Evolutionary conservation across 257 asterid genomes (phyloP).

Genomic region (Thymus mandschuricus): DNA sequence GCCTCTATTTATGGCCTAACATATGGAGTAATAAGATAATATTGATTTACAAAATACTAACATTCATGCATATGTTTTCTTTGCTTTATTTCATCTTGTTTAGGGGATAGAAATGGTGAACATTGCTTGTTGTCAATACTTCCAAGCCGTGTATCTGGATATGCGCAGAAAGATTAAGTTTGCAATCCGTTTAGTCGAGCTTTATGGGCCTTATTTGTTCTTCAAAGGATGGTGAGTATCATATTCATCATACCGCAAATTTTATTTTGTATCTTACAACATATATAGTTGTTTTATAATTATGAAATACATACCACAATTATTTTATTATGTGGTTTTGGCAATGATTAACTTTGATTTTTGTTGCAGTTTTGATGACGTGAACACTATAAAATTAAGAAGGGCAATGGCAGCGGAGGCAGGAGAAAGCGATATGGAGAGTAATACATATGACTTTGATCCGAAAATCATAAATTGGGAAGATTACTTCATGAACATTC

Average conservation of each 20-base stretch:
- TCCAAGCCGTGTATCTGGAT: slow-evolving; percentile 48
- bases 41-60: too few relatives aligned
- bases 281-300: too few relatives aligned
- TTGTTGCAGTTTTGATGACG: slow-evolving; percentile 67
- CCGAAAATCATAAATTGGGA: slow-evolving; percentile 75
- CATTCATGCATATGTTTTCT: background rate
- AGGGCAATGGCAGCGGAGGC: slow-evolving; percentile 44
- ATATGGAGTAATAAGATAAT: too few relatives aligned
- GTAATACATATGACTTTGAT: slow-evolving; percentile 62
- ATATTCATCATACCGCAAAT: too few relatives aligned
- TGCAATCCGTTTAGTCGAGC: slow-evolving; percentile 64
- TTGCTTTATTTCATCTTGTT: too few relatives aligned
- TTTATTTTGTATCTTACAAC: background rate
- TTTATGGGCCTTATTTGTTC: slow-evolving; percentile 82
- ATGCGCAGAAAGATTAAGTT: slow-evolving; percentile 60
- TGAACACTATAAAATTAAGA: slow-evolving; percentile 70
- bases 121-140: slow-evolving; percentile 67
- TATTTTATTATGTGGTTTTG: too few relatives aligned
- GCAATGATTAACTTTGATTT: background rate
- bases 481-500: slow-evolving; percentile 67
- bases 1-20: too few relatives aligned
- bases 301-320: too few relatives aligned
- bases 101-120: slow-evolving; percentile 74
- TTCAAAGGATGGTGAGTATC: slow-evolving; percentile 76
- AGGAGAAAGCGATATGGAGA: slow-evolving; percentile 34